Base-by-base conservation (phyloP, 1,284 basidiomycete species). In the Pseudozyma hubeiensis region DNA sequence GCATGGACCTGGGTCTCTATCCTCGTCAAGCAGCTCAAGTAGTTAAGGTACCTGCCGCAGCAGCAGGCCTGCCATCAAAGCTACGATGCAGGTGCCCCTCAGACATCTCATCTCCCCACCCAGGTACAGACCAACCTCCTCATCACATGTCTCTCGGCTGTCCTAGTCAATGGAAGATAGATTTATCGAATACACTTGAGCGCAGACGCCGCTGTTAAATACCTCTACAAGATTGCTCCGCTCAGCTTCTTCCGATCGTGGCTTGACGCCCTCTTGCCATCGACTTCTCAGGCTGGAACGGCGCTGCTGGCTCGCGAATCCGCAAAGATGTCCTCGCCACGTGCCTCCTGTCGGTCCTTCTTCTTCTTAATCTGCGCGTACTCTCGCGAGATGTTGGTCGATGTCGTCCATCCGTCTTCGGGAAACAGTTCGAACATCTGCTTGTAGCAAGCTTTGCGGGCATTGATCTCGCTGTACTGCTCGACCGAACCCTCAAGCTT, bases 371-470 rank as follows among this genome's bases (percentile, higher is more conserved):
- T 70, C 67, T 75, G 67, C 34, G 65, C 67, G 17, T 75, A 77
- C 29, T 82, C 79, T 14, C 76, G 58, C 35, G 81, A 81, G 37
- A 83, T 77, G 46, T 69, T 63, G 48, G 81, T 82, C 57, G 81
- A 77, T 19, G 75, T 82, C 24, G 77, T 79, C 80, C 80, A 82
- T 44, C 75, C 79, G 19, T 77, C 72, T 33, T 80, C 77, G 5
- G 79, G 79, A 41, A 80, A 78, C 7, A 80, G 62, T 37, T 79
- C 75, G 19, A 55, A 63, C 55, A 83, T 78, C 57, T 76, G 62
- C 60, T 81, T 80, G 75, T 84, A 84, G 45, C 80, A 61, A 13
- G 73, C 62, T 45, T 84, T 84, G 16, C 82, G 75, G 6, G 76
- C 75, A 43, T 76, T 81, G 64, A 84, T 79, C 53, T 83, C 77